Evolutionary conservation across 257 asterid species (phyloP).

Genomic region (Solanum appendiculatum): DNA sequence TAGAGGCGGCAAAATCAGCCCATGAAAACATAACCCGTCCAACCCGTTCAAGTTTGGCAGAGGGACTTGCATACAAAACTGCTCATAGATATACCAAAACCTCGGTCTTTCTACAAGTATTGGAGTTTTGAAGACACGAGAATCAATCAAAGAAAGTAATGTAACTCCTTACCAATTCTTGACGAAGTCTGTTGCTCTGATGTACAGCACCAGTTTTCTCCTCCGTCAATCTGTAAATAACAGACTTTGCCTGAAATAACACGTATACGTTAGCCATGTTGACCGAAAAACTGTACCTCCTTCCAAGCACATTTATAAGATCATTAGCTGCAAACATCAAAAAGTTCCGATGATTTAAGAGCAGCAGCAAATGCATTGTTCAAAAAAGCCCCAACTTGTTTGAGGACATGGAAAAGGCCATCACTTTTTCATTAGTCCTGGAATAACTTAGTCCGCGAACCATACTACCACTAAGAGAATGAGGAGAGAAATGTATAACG

Average conservation of each 20-base stretch:
- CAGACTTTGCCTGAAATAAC: slow-evolving; percentile 45
- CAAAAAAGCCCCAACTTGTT: neutral
- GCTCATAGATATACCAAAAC: neutral
- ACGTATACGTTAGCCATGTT: neutral
- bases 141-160: neutral
- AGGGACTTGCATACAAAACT: neutral
- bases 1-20: no score
- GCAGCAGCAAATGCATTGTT: neutral
- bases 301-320: neutral
- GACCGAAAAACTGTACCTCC: neutral
- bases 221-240: slow-evolving; percentile 49
- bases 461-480: neutral
- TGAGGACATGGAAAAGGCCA: neutral
- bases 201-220: slow-evolving; percentile 64
- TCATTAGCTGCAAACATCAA: neutral
- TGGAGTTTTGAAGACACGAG: neutral
- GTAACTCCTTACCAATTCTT: slow-evolving; percentile 50
- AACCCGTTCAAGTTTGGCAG: neutral
- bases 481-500: neutral
- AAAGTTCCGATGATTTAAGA: neutral
- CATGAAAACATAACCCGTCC: no score
- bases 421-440: neutral
- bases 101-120: neutral
- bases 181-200: slow-evolving; percentile 51
- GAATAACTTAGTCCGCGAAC: neutral